Evolutionary conservation across 805 yeast species (phyloP).

Genomic region (Kurtzmaniella fragi): DNA sequence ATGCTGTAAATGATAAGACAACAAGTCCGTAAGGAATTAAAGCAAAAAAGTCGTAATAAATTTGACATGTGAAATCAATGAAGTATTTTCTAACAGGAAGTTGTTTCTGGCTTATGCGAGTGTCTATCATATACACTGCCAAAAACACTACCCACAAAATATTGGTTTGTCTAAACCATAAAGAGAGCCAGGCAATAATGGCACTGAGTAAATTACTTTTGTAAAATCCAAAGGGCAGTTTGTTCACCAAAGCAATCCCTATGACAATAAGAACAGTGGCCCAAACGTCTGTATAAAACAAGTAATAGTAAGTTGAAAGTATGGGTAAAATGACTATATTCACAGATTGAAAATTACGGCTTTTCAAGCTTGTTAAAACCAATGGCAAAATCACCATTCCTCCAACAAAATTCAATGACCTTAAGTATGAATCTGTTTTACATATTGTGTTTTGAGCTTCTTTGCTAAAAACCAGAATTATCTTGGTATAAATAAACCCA

Average conservation of each 20-base stretch:
- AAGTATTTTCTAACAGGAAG: constrained; percentile 7
- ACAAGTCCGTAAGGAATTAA: constrained; percentile 51
- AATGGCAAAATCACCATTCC: constrained; percentile 52
- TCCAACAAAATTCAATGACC: constrained; percentile 60
- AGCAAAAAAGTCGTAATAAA: constrained; percentile 13
- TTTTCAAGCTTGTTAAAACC: constrained; percentile 25
- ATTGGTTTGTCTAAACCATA: constrained; percentile 86
- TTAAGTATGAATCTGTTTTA: constrained; percentile 7
- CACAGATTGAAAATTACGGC: constrained; percentile 19
- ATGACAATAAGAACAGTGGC: constrained; percentile 63
- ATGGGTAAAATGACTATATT: constrained; percentile 56
- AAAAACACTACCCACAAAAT: constrained; percentile 77
- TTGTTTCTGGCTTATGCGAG: constrained; percentile 22
- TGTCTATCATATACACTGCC: constrained; percentile 50
- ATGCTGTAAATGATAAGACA: constrained; percentile 48
- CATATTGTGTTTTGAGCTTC: constrained; percentile 19
- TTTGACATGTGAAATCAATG: constrained; percentile 9
- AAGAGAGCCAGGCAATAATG: constrained; percentile 53
- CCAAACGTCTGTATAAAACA: constrained; percentile 95
- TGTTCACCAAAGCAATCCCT: constrained; percentile 45
- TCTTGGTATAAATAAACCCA: constrained; percentile 33
- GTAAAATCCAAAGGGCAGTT: constrained; percentile 12
- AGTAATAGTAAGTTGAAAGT: constrained; percentile 62
- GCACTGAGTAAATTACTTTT: constrained; percentile 40
- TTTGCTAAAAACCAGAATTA: constrained; percentile 29